Conservation (phyloP, 2,329 filamentous ascomycete genomes). For the Alternaria ventricosa region DNA sequence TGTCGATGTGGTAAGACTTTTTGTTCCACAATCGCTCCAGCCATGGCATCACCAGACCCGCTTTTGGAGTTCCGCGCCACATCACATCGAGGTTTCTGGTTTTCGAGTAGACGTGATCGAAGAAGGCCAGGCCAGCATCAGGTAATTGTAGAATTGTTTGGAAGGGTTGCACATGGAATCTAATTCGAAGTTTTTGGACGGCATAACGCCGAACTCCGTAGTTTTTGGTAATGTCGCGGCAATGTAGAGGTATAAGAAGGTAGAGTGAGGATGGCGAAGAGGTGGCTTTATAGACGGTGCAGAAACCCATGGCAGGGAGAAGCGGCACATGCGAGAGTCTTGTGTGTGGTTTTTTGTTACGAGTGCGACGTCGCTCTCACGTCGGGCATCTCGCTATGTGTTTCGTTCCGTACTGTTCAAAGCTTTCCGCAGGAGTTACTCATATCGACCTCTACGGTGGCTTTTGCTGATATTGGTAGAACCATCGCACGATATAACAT, state of each 20-base stretch:
- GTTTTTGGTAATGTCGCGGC: not conserved
- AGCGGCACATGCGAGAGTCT: no score
- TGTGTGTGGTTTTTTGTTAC: no score
- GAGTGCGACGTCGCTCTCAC: no score
- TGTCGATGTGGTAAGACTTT: rapidly evolving
- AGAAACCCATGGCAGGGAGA: not conserved
- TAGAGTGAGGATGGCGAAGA: not conserved
- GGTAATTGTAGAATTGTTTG: no score
- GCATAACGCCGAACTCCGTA: rapidly evolving
- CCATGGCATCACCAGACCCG: not conserved
- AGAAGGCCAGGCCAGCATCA: not conserved
- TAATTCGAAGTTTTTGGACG: no score
- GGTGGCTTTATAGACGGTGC: not conserved
- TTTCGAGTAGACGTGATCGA: not conserved
- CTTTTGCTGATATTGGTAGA: not conserved
- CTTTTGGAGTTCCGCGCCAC: not conserved
- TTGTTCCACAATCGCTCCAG: not conserved
- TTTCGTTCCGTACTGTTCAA: no score
- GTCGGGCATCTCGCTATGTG: no score
- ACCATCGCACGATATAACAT: no score
- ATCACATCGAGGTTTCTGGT: no score
- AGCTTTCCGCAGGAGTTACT: not conserved
- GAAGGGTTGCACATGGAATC: not conserved
- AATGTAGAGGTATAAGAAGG: not conserved
- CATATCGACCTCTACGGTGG: rapidly evolving